phyloP scores from a whole-genome alignment of 1,284 basidiomycete genomes.

The Takashimella tepidaria region DNA sequence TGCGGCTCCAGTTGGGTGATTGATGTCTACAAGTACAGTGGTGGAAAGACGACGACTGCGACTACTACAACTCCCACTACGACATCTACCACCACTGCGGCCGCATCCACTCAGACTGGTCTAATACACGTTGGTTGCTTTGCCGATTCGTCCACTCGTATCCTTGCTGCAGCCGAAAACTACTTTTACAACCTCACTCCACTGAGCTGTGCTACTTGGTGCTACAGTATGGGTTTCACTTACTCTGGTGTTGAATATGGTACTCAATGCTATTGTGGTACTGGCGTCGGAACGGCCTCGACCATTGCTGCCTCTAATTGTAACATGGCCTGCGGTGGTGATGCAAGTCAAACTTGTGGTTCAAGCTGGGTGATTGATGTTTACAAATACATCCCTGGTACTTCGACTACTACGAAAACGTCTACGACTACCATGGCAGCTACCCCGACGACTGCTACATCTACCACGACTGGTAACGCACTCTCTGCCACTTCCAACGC shows the following conservation, averaged over 20 bases:
- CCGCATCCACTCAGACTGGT: too few relatives aligned
- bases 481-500: slow-evolving; percentile 13
- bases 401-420: neutral
- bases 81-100: neutral
- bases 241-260: slow-evolving; percentile 22
- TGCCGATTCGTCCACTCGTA: slow-evolving; percentile 2
- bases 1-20: slow-evolving; percentile 16
- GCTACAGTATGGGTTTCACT: slow-evolving; percentile 14
- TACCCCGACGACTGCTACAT: slow-evolving; percentile 7
- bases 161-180: neutral
- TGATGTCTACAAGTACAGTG: neutral
- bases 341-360: slow-evolving; percentile 15
- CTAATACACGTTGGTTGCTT: slow-evolving; percentile 11
- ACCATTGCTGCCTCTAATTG: slow-evolving; percentile 11
- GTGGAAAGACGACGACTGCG: slow-evolving; percentile 1
- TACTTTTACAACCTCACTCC: slow-evolving; percentile 11
- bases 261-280: slow-evolving; percentile 20
- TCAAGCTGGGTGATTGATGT: slow-evolving; percentile 6
- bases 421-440: slow-evolving; percentile 3
- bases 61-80: slow-evolving; percentile 6
- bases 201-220: slow-evolving; percentile 15
- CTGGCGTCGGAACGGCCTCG: neutral
- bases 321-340: slow-evolving; percentile 13
- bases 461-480: slow-evolving; percentile 7
- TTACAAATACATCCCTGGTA: neutral